Evolutionary conservation across 2,329 filamentous ascomycete genomes (phyloP).

Genomic region (Talaromyces sp.): DNA sequence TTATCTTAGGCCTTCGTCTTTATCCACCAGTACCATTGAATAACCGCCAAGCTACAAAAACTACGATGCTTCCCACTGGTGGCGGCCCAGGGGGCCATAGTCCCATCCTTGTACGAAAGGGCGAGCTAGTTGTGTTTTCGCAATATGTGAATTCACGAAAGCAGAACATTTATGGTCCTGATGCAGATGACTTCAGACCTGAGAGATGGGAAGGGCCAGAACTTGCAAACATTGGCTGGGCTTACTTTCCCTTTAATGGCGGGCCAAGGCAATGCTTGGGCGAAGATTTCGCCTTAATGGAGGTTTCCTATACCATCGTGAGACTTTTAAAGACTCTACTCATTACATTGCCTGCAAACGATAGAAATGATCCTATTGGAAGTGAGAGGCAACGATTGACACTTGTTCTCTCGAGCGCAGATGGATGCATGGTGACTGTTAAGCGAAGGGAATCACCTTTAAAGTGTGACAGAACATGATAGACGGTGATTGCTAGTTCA

Average conservation of each 20-base stretch:
- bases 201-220: slow-evolving; percentile 26
- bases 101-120: slow-evolving; percentile 27
- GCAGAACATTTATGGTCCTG: slow-evolving; percentile 23
- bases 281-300: slow-evolving; percentile 24
- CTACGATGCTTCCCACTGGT: slow-evolving; percentile 39
- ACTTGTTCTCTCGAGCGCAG: slow-evolving; percentile 22
- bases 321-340: slow-evolving; percentile 17
- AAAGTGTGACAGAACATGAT: not conserved
- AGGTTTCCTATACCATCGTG: slow-evolving; percentile 20
- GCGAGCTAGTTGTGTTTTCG: slow-evolving; percentile 21
- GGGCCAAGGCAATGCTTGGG: slow-evolving; percentile 26
- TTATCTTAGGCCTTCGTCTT: slow-evolving; percentile 28
- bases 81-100: slow-evolving; percentile 52
- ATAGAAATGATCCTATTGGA: slow-evolving; percentile 16
- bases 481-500: too few species aligned
- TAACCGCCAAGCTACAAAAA: slow-evolving; percentile 27
- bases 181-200: slow-evolving; percentile 21
- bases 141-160: slow-evolving; percentile 41
- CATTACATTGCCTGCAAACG: not conserved
- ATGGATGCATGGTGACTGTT: slow-evolving; percentile 20
- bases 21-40: slow-evolving; percentile 39
- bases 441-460: not conserved
- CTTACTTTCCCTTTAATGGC: slow-evolving; percentile 28
- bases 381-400: slow-evolving; percentile 21
- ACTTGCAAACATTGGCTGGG: slow-evolving; percentile 23